These are phyloP conservation scores for Immersiporthe knoxdaviesiana DNA, from an alignment of 2,329 filamentous ascomycete species.

Conservation along the genomic window DNA sequence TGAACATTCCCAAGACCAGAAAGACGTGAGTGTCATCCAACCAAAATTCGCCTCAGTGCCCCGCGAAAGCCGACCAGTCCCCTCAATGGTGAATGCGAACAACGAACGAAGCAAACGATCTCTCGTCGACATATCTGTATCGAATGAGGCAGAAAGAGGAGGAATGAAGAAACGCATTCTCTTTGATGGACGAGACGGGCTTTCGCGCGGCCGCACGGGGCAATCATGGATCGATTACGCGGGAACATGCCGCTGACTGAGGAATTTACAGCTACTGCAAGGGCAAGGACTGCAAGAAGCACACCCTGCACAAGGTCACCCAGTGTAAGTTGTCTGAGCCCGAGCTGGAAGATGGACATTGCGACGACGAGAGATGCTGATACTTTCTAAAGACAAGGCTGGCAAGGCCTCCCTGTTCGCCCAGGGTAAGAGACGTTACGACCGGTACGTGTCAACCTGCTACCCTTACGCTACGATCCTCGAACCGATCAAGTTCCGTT, in stretches of 20 bases:
- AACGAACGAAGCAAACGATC: background rate
- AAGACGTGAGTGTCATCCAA: conserved; percentile 75
- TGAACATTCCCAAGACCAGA: conserved; percentile 98
- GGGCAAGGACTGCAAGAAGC: conserved; percentile 80
- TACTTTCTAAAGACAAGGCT: conserved; percentile 63
- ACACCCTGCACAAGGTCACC: conserved; percentile 79
- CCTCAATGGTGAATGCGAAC: background rate
- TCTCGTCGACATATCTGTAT: background rate
- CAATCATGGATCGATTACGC: conserved; percentile 13
- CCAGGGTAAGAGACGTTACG: conserved; percentile 99
- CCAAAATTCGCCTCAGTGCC: conserved; percentile 44
- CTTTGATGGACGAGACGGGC: conserved; percentile 49
- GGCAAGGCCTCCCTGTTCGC: conserved; percentile 44
- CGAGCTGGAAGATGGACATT: background rate
- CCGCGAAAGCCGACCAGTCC: conserved; percentile 41
- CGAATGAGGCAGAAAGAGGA: background rate
- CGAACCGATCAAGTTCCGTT: background rate
- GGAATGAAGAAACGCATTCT: background rate
- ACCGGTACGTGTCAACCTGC: conserved; percentile 55
- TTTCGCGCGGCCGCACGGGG: conserved; percentile 11
- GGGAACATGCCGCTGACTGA: conserved; percentile 23
- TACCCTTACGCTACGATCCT: background rate
- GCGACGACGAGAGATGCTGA: conserved; percentile 17
- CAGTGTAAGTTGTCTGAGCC: conserved; percentile 53
- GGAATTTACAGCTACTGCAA: conserved; percentile 68